A percentile compares a stretch with the other conserved stretches of the same genome.
phyloP scores from a whole-genome alignment of 1,284 basidiomycete species.

The Austropuccinia psidii region DNA sequence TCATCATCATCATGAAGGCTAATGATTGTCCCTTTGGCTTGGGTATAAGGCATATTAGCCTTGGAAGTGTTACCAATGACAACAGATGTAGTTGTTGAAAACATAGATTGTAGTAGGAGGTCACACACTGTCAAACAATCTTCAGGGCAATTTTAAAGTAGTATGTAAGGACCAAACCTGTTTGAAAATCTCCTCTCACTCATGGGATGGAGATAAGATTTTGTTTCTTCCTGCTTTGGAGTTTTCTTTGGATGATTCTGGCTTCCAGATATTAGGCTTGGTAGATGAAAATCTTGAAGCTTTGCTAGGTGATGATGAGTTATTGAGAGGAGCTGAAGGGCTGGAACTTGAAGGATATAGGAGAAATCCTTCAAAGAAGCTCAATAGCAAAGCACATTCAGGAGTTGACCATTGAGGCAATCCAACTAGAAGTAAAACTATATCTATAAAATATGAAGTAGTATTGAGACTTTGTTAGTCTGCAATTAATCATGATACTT shows the following conservation, averaged over 20 bases:
- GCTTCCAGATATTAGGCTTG: neutral
- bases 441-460: neutral
- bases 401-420: slow-evolving; percentile 11
- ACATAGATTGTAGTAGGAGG: slow-evolving; percentile 3
- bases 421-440: slow-evolving; percentile 6
- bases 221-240: neutral
- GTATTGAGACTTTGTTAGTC: neutral
- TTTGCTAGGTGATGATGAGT: slow-evolving; percentile 2
- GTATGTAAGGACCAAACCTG: slow-evolving; percentile 10
- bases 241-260: neutral
- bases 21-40: slow-evolving; percentile 6
- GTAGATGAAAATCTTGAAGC: slow-evolving; percentile 20
- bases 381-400: slow-evolving; percentile 18
- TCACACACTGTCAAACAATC: slow-evolving; percentile 21
- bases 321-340: neutral
- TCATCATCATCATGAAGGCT: slow-evolving; percentile 31
- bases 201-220: neutral
- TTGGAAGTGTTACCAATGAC: neutral
- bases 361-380: slow-evolving; percentile 24
- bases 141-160: neutral
- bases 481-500: neutral
- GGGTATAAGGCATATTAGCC: slow-evolving; percentile 4
- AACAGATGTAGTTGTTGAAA: neutral
- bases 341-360: neutral
- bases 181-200: neutral